Conservation (phyloP, 208 protist genomes). For the Crithidia brevicula region DNA sequence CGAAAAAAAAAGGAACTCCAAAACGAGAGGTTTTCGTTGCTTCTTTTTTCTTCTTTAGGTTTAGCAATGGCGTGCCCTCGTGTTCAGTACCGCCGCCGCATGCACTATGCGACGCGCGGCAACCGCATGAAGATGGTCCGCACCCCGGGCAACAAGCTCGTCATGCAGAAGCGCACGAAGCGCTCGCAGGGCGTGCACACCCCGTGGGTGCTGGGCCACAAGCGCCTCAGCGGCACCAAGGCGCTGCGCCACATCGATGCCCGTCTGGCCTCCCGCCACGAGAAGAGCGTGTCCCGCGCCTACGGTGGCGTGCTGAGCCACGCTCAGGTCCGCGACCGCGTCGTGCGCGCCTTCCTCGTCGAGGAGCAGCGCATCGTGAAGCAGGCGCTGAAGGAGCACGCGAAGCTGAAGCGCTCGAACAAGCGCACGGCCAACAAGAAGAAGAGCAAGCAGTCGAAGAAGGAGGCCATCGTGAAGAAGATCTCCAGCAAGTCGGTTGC, state of each 20-base stretch:
- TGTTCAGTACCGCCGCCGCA: conserved; percentile 79
- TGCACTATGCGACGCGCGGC: conserved; percentile 78
- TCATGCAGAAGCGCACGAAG: conserved; percentile 96
- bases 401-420: conserved; percentile 67
- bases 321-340: conserved; percentile 95
- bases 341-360: conserved; percentile 98
- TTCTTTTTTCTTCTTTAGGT: conserved; percentile 7
- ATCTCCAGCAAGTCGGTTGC: conserved; percentile 40
- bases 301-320: conserved; percentile 97
- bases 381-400: conserved; percentile 79
- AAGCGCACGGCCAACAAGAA: conserved; percentile 73
- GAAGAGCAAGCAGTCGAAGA: conserved; percentile 61
- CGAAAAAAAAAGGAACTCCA: too few species aligned
- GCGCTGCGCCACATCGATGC: conserved; percentile 90
- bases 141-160: conserved; percentile 93
- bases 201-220: conserved; percentile 93
- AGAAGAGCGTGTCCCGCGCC: conserved; percentile 96
- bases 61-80: conserved; percentile 63
- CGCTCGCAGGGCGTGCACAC: conserved; percentile 91
- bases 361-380: conserved; percentile 99
- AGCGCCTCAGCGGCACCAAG: conserved; percentile 92
- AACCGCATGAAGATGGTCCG: conserved; percentile 87
- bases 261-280: conserved; percentile 80
- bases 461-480: conserved; percentile 64
- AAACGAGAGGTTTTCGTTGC: conserved; percentile 4